A percentile compares a stretch with the other conserved stretches of the same genome.
These are phyloP conservation scores for Phaeosphaeria sp. DNA, from an alignment of 2,329 filamentous ascomycete genomes.

Conservation along the genomic window DNA sequence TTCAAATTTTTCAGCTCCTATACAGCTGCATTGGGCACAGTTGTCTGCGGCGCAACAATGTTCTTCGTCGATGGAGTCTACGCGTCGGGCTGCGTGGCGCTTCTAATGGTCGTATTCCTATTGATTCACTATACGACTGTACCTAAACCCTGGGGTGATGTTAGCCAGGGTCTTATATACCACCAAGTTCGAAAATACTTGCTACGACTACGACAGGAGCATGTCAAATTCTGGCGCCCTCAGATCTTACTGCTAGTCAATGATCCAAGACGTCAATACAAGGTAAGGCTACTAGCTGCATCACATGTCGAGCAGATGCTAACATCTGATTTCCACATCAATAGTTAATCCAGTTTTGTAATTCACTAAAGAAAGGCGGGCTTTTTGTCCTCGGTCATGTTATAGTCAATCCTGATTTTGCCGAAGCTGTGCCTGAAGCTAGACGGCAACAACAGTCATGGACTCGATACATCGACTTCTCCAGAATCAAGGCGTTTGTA, in stretches of 20 bases:
- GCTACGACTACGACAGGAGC: conserved; percentile 80
- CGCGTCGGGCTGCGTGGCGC: conserved; percentile 74
- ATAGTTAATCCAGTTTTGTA: conserved; percentile 82
- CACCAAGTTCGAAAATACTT: conserved; percentile 88
- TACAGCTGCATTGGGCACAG: conserved; percentile 74
- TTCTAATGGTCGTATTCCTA: conserved; percentile 78
- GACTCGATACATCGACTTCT: conserved; percentile 87
- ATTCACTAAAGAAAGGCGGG: conserved; percentile 86
- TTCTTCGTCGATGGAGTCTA: conserved; percentile 88
- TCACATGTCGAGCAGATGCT: not conserved
- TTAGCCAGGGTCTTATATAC: conserved; percentile 88
- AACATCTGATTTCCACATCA: not conserved
- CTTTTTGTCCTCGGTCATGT: conserved; percentile 87
- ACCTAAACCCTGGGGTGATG: conserved; percentile 88
- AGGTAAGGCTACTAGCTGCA: conserved; percentile 38
- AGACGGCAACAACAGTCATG: conserved; percentile 80
- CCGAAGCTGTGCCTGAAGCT: conserved; percentile 78
- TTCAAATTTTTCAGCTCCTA: conserved; percentile 92
- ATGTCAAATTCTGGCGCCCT: conserved; percentile 93
- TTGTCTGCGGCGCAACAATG: conserved; percentile 83
- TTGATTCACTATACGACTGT: conserved; percentile 86
- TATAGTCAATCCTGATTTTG: conserved; percentile 84
- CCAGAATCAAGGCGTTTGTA: conserved; percentile 86
- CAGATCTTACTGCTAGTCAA: conserved; percentile 87
- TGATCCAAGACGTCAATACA: conserved; percentile 79